A percentile compares a stretch with the other conserved stretches of the same genome.
Evolutionary conservation across 192 early-diverging fungal genomes (phyloP).

Genomic region (Neocallimastix lanati): DNA sequence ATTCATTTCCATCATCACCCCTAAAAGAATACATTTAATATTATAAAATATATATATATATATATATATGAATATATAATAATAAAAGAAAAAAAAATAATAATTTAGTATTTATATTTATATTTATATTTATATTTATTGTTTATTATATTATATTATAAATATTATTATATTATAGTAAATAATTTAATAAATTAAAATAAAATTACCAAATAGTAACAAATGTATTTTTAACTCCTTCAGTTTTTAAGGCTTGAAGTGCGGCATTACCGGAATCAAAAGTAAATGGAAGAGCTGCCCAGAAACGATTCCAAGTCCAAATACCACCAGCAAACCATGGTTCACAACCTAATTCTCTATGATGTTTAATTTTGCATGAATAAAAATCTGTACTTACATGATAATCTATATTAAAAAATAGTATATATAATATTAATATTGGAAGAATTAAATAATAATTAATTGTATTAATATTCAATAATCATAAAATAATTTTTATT

Average conservation of each 20-base stretch:
- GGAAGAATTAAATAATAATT: too few species aligned
- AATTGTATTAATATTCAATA: too few species aligned
- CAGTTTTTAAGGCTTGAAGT: conserved; percentile 40
- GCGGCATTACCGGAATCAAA: conserved; percentile 58
- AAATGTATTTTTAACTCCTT: conserved; percentile 51
- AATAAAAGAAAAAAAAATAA: too few species aligned
- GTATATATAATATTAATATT: too few species aligned
- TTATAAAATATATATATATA: too few species aligned
- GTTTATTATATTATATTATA: too few species aligned
- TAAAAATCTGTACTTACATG: conserved; percentile 43
- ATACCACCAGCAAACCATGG: conserved; percentile 65
- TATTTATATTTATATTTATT: too few species aligned
- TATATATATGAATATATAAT: too few species aligned
- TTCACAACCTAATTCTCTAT: conserved; percentile 58
- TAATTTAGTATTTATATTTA: too few species aligned
- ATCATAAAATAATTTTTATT: too few species aligned
- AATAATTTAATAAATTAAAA: too few species aligned
- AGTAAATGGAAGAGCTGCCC: conserved; percentile 62
- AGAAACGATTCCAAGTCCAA: conserved; percentile 76
- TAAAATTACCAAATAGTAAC: conserved; percentile 50
- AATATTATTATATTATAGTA: too few species aligned
- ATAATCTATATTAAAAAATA: background rate
- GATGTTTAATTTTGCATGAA: conserved; percentile 57
- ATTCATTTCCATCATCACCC: conserved; percentile 87
- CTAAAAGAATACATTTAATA: background rate